Percentiles rank a stretch among this genome's conserved stretches.
These are phyloP conservation scores for Meredithiella fracta DNA, from an alignment of 2,329 filamentous ascomycete genomes.

Conservation along the genomic window DNA sequence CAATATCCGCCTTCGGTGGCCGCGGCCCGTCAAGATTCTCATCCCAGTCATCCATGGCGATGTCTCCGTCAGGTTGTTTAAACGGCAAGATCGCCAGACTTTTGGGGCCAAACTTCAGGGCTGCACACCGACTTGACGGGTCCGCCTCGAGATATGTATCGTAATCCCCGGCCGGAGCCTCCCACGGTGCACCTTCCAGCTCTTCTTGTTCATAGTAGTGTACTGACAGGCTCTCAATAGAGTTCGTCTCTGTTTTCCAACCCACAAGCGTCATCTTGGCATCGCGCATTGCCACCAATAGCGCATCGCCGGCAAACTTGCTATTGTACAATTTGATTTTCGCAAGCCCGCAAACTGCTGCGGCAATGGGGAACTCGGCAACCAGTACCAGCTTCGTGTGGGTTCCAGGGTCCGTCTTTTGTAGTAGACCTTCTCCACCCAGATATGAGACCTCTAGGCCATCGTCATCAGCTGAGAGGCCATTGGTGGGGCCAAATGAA, in stretches of 20 bases:
- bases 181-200: conserved; percentile 66
- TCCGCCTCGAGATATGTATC: conserved; percentile 75
- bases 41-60: conserved; percentile 85
- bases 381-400: conserved; percentile 69
- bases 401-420: conserved; percentile 45
- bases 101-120: conserved; percentile 76
- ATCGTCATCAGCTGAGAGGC: conserved; percentile 41
- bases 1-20: conserved; percentile 26
- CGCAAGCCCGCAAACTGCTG: conserved; percentile 68
- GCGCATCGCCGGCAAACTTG: conserved; percentile 64
- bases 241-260: conserved; percentile 72
- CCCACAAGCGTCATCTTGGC: conserved; percentile 86
- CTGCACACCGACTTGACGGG: conserved; percentile 80
- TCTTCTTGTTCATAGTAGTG: conserved; percentile 98
- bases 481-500: conserved; percentile 28
- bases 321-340: conserved; percentile 57
- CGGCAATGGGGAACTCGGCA: conserved; percentile 67
- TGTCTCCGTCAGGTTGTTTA: conserved; percentile 66
- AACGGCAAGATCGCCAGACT: conserved; percentile 92
- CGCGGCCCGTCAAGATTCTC: conserved; percentile 58
- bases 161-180: conserved; percentile 55
- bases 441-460: conserved; percentile 51
- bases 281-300: conserved; percentile 73
- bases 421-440: conserved; percentile 42
- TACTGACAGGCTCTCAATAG: conserved; percentile 77